Base-by-base conservation (phyloP, 495 filamentous ascomycete genomes). In the Aspergillus heteromorphus region DNA sequence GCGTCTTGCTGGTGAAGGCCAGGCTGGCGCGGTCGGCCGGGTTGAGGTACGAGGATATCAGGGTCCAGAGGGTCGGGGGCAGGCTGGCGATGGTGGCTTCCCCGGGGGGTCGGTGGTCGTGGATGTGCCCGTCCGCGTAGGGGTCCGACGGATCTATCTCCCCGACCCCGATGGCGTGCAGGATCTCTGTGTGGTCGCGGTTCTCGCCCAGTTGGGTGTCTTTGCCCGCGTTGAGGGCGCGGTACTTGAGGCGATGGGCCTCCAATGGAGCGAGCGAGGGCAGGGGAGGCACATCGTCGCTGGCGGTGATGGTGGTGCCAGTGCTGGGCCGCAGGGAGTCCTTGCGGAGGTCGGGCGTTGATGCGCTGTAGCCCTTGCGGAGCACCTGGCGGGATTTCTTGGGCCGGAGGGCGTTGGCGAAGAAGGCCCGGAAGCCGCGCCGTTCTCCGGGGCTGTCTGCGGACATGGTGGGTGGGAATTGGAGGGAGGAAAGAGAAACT, bases 141-240 rank as follows among this genome's bases (percentile, higher is more conserved):
- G 61, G 55, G 23, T 58, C 58, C 34, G 47, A 53, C 36, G 57
- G 54, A 16, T 73, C 65, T 18, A 69, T 59, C 14, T 75, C 76
- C 13, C 71, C 62, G 38, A 74, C 54, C 20, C 72, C 73, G 16
- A 81, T 61, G 7, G 74, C 53, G 53, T 81, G 78, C 23, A 81
- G 64, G 16, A 79, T 71, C 10, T 69, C 65, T 0, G 78, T 79
- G 45, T 77, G 73, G 56, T 81, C 77, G 48, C 61, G 60, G 49
- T 64, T 64, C 53, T 81, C 78, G 6, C 78, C 78, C n/a, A 77
- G 64, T 54, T 81, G 76, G 1, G 65, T 66, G 49, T 81, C 75
- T 6, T 73, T 51, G 21, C 66, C 54, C 2, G 64, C 58, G 47
- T 70, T 65, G 1, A 59, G 23, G 9, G 63, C 53, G 41, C 53